phyloP scores from a whole-genome alignment of 768 basidiomycete species.

The Boletus barrowsii region DNA sequence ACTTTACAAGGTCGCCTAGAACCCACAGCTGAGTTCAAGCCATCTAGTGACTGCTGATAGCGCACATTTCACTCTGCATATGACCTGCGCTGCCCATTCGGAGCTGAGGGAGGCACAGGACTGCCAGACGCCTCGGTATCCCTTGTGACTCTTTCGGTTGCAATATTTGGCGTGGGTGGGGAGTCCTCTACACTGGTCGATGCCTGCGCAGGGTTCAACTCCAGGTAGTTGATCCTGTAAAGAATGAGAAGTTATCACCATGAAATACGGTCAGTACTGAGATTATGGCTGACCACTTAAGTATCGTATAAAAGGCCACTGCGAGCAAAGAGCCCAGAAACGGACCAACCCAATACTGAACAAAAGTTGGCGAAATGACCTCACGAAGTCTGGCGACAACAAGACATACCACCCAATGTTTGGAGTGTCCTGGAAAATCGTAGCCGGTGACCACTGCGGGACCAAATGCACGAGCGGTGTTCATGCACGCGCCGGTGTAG shows the following conservation, averaged over 20 bases:
- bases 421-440: constrained; percentile 27
- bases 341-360: constrained; percentile 71
- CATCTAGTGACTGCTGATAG: neutral
- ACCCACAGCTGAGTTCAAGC: neutral
- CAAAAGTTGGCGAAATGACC: neutral
- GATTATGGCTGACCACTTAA: constrained; percentile 45
- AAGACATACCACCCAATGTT: constrained; percentile 63
- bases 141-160: neutral
- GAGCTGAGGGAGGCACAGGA: neutral
- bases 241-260: neutral
- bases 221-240: constrained; percentile 25
- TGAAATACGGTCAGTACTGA: neutral
- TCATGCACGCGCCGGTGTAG: constrained; percentile 67
- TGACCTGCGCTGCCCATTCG: neutral
- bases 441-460: constrained; percentile 68
- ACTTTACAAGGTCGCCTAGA: neutral
- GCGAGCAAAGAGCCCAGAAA: constrained; percentile 62
- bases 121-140: constrained; percentile 6
- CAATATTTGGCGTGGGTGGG: constrained; percentile 15
- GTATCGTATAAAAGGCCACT: constrained; percentile 50
- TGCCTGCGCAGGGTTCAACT: constrained; percentile 31
- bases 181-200: constrained; percentile 29
- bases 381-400: neutral
- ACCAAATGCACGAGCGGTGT: constrained; percentile 67
- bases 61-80: neutral